phyloP scores from a whole-genome alignment of 2,329 filamentous ascomycete genomes.

The Aspergillus tamarii region DNA sequence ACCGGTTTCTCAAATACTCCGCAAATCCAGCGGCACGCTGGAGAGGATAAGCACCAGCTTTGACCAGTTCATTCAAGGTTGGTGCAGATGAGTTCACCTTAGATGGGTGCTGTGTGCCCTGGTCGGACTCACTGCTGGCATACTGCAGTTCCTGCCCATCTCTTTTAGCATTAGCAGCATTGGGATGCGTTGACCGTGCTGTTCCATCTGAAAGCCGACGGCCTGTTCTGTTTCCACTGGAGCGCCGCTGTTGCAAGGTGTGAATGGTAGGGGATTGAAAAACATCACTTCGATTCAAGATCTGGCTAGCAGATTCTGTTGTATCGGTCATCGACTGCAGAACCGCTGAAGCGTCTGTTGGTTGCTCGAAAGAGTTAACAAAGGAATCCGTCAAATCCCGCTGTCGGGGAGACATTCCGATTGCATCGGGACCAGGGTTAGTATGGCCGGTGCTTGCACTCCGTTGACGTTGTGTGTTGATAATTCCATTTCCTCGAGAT shows the following conservation, averaged over 20 bases:
- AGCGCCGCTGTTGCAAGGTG: constrained; percentile 34
- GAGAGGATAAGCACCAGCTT: constrained; percentile 72
- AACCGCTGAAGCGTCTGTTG: constrained; percentile 71
- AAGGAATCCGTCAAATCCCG: constrained; percentile 74
- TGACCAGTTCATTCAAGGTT: constrained; percentile 61
- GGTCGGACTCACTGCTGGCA: constrained; percentile 28
- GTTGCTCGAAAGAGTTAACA: constrained; percentile 72
- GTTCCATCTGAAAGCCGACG: constrained; percentile 41
- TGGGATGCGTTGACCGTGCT: constrained; percentile 33
- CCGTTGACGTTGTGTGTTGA: constrained; percentile 44
- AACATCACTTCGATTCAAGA: constrained; percentile 82
- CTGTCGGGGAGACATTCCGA: constrained; percentile 55
- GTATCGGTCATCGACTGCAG: constrained; percentile 72
- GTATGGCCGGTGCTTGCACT: constrained; percentile 66
- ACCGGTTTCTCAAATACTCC: constrained; percentile 76
- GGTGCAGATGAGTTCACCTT: constrained; percentile 46
- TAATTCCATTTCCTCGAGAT: constrained; percentile 13
- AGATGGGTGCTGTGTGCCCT: constrained; percentile 23
- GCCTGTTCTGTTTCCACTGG: constrained; percentile 29
- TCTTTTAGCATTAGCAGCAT: constrained; percentile 20
- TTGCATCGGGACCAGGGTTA: constrained; percentile 54
- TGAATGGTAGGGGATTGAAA: constrained; percentile 77
- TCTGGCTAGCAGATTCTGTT: constrained; percentile 85
- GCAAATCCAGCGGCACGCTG: constrained; percentile 83
- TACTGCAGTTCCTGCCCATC: constrained; percentile 22